Percentiles rank a stretch among this genome's conserved stretches.
These are phyloP conservation scores for Hebeloma cylindrosporum DNA, from an alignment of 768 basidiomycete species.

Conservation along the genomic window DNA sequence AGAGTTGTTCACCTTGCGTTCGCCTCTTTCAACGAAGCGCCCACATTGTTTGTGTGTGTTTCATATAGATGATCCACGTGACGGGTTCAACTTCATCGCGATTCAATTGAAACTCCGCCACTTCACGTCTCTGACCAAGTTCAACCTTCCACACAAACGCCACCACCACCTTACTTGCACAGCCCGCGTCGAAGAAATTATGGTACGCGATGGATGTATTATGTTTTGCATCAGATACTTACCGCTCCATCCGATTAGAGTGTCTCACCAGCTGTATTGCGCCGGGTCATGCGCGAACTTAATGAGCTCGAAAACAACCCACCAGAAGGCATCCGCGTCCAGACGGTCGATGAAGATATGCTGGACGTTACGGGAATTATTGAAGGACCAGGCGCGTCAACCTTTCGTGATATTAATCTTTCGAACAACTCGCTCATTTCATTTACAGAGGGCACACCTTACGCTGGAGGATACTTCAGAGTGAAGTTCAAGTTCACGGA, in stretches of 20 bases:
- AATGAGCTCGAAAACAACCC: constrained; percentile 77
- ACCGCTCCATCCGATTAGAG: constrained; percentile 30
- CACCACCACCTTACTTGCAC: neutral
- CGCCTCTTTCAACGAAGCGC: too few species aligned
- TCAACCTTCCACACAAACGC: constrained; percentile 6
- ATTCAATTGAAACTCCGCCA: constrained; percentile 21
- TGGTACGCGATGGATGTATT: constrained; percentile 12
- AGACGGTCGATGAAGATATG: constrained; percentile 85
- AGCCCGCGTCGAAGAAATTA: constrained; percentile 3
- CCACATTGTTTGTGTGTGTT: too few species aligned
- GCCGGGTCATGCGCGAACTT: constrained; percentile 87
- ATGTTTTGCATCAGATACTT: neutral
- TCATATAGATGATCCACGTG: too few species aligned
- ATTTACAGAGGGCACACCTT: constrained; percentile 58
- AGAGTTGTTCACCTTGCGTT: too few species aligned
- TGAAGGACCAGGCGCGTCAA: constrained; percentile 78
- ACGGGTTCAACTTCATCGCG: constrained; percentile 17
- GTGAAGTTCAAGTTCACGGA: constrained; percentile 88
- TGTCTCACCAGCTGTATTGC: constrained; percentile 60
- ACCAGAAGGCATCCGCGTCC: constrained; percentile 90
- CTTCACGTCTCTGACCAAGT: constrained; percentile 19
- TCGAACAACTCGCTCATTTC: too few species aligned
- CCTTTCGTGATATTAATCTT: constrained; percentile 12
- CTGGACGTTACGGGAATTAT: constrained; percentile 86
- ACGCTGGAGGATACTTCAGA: constrained; percentile 65